These are phyloP conservation scores for Mortierella sp. DNA, from an alignment of 371 early-diverging fungal genomes.

Conservation along the genomic window DNA sequence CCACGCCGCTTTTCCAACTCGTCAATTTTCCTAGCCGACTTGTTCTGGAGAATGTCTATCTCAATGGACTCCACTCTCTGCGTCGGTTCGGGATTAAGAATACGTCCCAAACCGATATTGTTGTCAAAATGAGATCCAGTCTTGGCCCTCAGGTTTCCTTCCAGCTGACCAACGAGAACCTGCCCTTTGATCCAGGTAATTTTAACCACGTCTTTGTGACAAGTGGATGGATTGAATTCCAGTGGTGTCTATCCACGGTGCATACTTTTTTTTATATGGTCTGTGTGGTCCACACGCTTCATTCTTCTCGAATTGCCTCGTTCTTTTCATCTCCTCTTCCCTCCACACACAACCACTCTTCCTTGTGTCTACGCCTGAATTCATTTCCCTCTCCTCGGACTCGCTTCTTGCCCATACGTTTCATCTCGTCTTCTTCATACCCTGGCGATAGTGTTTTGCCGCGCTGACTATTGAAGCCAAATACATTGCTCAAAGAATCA, in stretches of 20 bases:
- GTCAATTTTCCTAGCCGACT: constrained; percentile 69
- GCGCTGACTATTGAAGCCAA: not conserved
- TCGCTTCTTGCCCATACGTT: no score
- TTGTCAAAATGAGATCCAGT: constrained; percentile 86
- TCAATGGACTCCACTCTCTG: constrained; percentile 88
- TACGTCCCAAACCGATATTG: constrained; percentile 66
- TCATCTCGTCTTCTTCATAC: no score
- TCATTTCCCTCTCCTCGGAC: no score
- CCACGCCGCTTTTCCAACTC: constrained; percentile 66
- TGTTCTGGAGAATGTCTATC: constrained; percentile 80
- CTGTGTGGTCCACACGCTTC: not conserved
- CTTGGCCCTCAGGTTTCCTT: constrained; percentile 88
- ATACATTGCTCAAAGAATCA: not conserved
- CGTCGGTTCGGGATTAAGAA: constrained; percentile 82
- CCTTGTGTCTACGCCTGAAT: no score
- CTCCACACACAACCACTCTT: not conserved
- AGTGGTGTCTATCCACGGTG: not conserved
- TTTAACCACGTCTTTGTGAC: not conserved
- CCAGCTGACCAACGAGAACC: constrained; percentile 91
- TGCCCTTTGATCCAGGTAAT: constrained; percentile 62
- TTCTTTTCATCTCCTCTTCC: no score
- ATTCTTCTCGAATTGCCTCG: no score
- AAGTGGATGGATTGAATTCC: no score
- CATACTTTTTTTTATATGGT: not conserved
- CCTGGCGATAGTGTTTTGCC: no score